phyloP scores from a whole-genome alignment of 2,329 filamentous ascomycete genomes.

The Epichloe baconii region DNA sequence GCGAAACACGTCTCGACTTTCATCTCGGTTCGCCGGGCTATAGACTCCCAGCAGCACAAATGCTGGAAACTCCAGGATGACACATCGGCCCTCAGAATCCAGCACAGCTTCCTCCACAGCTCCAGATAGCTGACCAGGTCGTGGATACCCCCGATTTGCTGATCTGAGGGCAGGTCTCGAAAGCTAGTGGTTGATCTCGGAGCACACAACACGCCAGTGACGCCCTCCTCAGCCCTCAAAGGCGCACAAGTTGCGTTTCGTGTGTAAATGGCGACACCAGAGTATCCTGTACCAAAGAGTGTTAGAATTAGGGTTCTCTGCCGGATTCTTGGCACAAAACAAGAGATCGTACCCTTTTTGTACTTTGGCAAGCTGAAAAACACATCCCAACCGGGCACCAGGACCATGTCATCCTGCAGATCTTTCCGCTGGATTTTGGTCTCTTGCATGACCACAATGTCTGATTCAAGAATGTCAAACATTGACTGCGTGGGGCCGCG shows the following conservation, averaged over 20 bases:
- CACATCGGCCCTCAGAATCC: constrained; percentile 83
- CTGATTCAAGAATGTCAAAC: constrained; percentile 86
- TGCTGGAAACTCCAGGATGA: constrained; percentile 84
- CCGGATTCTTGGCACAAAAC: not conserved
- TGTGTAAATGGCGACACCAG: constrained; percentile 90
- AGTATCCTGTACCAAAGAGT: constrained; percentile 55
- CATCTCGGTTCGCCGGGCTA: constrained; percentile 79
- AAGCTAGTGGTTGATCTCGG: constrained; percentile 60
- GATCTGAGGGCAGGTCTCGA: constrained; percentile 56
- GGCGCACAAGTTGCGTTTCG: constrained; percentile 75
- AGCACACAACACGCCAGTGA: constrained; percentile 66
- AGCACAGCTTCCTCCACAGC: constrained; percentile 56
- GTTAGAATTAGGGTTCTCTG: not conserved
- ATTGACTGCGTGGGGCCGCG: constrained; percentile 45
- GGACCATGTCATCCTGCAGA: constrained; percentile 85
- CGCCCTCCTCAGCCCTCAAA: constrained; percentile 84
- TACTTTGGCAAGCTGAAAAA: constrained; percentile 87
- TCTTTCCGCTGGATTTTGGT: constrained; percentile 93
- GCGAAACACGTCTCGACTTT: constrained; percentile 70
- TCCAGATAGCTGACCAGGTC: constrained; percentile 48
- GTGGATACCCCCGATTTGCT: constrained; percentile 92
- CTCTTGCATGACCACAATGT: constrained; percentile 92
- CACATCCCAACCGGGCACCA: constrained; percentile 90
- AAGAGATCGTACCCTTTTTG: constrained; percentile 61
- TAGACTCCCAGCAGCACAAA: constrained; percentile 92